These are phyloP conservation scores for Phytophthora pini DNA, from an alignment of 352 stramenopile genomes.

Conservation along the genomic window DNA sequence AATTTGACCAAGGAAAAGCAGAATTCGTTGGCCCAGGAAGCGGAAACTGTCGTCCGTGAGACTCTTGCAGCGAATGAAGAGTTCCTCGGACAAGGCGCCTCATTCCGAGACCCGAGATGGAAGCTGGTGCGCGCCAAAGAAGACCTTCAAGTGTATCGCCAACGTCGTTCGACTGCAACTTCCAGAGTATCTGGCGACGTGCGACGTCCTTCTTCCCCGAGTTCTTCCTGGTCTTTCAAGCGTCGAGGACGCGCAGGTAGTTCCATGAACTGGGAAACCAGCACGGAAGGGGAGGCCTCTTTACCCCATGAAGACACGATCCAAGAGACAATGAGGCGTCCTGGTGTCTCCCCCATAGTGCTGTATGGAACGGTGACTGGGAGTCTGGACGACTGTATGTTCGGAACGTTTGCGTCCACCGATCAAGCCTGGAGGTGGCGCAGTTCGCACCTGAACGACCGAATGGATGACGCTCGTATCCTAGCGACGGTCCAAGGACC, in stretches of 20 bases:
- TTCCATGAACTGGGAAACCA: neutral
- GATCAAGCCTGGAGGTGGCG: constrained; percentile 50
- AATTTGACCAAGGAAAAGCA: constrained; percentile 34
- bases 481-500: constrained; percentile 45
- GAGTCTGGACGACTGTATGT: constrained; percentile 53
- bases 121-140: constrained; percentile 47
- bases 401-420: constrained; percentile 46
- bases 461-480: constrained; percentile 50
- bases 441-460: constrained; percentile 54
- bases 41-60: constrained; percentile 47
- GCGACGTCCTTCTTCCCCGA: constrained; percentile 3
- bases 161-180: constrained; percentile 13
- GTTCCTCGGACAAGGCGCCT: constrained; percentile 33
- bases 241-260: neutral
- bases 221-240: constrained; percentile 12
- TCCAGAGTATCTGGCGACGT: neutral
- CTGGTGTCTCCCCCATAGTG: constrained; percentile 44
- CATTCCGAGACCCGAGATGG: constrained; percentile 43
- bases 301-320: constrained; percentile 1
- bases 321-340: constrained; percentile 30
- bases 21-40: constrained; percentile 42
- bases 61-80: constrained; percentile 48
- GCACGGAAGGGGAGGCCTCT: constrained; percentile 3
- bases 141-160: constrained; percentile 37
- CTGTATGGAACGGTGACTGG: constrained; percentile 47